Base-by-base conservation (phyloP, 1,284 basidiomycete species). In the Blastosporella zonata region DNA sequence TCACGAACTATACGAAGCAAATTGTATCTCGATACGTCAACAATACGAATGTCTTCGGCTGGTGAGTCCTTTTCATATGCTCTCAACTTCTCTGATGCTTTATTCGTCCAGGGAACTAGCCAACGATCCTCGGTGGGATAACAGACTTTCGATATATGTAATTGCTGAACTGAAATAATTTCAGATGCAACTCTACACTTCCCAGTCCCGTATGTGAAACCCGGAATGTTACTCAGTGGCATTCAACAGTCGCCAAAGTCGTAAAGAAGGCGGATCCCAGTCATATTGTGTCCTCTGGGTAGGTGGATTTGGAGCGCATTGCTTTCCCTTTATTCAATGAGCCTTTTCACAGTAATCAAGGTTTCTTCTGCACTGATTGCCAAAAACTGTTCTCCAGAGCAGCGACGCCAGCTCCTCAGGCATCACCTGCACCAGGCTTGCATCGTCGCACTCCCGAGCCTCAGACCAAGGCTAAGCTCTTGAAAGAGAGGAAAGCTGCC, bases 211-310 rank as follows among this genome's bases (percentile, higher is more conserved):
- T 33, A 9, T 85, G 84, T 60, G 71, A 65, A 35, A 70, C 82
- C 12, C 67, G 63, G 22, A 77, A 72, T 20, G 59, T 85, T 35
- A 85, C 82, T 3, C 33, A 43, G 6, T 85, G 83, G 81, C 79
- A 82, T 54, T 63, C 70, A 1, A 67, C 60, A 0, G 55, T 82
- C 20, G 71, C 80, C 0, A 15, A 63, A 21, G 72, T 75, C 55
- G 67, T 86, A 43, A 64, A 62, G 33, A 55, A 59, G 0, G 56
- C 78, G 33, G 84, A 87, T 58, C 75, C 77, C 2, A 83, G 86
- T 56, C 85, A 87, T 62, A 65, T 87, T 35, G 69, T 85, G 39
- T 71, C 81, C 7, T 71, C 82, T 31, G 84, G 85, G 78, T 83
- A 59, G 54, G 70, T 56, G 40, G 9, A 4, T 21, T 23, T 3